Conservation (phyloP, 495 filamentous ascomycete species). For the Xylaria sp. region DNA sequence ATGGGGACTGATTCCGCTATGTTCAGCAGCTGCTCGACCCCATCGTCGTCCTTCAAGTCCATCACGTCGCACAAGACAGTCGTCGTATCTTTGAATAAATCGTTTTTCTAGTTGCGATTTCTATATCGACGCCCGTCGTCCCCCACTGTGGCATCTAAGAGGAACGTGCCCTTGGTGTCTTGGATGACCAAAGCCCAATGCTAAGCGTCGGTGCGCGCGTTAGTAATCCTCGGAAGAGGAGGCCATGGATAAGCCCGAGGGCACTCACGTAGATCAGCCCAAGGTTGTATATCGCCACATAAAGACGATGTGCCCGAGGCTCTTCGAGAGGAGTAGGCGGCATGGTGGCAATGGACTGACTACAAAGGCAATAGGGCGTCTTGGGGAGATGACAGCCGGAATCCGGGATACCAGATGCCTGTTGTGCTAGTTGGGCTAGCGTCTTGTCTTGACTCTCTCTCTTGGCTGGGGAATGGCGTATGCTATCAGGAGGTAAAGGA, state of each 20-base stretch:
- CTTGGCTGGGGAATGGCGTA: background rate
- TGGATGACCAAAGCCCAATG: background rate
- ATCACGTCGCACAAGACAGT: background rate
- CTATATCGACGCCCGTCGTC: background rate
- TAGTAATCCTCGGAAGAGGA: background rate
- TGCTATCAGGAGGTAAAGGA: background rate
- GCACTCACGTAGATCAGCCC: background rate
- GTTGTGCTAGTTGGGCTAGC: background rate
- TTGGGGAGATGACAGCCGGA: background rate
- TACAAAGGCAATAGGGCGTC: background rate
- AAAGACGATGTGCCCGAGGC: background rate
- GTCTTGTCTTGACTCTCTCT: background rate
- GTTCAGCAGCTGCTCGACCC: background rate
- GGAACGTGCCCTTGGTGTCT: background rate
- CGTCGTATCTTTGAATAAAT: background rate
- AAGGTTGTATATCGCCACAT: background rate
- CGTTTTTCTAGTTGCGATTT: background rate
- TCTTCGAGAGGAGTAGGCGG: background rate
- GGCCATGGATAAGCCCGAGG: background rate
- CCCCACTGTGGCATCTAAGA: background rate
- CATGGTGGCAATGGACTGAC: background rate
- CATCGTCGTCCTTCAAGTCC: background rate
- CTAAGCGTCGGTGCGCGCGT: background rate
- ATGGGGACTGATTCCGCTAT: slow-evolving; percentile 1
- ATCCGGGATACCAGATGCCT: background rate